These are phyloP conservation scores for Didymella pinodella DNA, from an alignment of 2,329 filamentous ascomycete species.

Conservation along the genomic window DNA sequence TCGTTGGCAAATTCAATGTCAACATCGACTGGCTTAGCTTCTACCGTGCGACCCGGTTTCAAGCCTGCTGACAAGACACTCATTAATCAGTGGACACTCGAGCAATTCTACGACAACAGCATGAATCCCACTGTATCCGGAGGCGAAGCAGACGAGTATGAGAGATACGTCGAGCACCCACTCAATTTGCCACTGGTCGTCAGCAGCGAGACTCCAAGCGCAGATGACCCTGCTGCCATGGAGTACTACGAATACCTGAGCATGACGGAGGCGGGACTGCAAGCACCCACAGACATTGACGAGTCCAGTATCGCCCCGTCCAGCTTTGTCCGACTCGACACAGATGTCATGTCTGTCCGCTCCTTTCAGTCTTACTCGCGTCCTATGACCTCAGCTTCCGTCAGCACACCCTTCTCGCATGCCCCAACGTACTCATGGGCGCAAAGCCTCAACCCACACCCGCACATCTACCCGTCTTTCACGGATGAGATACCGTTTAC, in stretches of 20 bases:
- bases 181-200: conserved; percentile 86
- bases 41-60: conserved; percentile 40
- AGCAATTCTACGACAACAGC: conserved; percentile 83
- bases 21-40: conserved; percentile 38
- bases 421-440: conserved; percentile 38
- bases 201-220: conserved; percentile 68
- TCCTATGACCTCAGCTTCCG: conserved; percentile 37
- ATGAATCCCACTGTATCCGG: conserved; percentile 82
- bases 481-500: conserved; percentile 12
- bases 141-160: conserved; percentile 84
- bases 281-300: conserved; percentile 29
- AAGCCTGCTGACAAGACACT: conserved; percentile 77
- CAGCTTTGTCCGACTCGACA: conserved; percentile 32
- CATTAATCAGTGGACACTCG: conserved; percentile 86
- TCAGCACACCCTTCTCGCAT: conserved; percentile 47
- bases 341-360: conserved; percentile 37
- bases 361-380: conserved; percentile 36
- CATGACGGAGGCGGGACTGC: conserved; percentile 49
- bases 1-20: conserved; percentile 41
- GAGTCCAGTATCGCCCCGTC: conserved; percentile 26
- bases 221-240: conserved; percentile 58
- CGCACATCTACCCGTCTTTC: conserved; percentile 25
- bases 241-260: conserved; percentile 86
- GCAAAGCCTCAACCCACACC: conserved; percentile 29
- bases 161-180: conserved; percentile 85